A percentile compares a stretch with the other conserved stretches of the same genome.
phyloP scores from a whole-genome alignment of 2,329 filamentous ascomycete species.

The Monilinia aucupariae region DNA sequence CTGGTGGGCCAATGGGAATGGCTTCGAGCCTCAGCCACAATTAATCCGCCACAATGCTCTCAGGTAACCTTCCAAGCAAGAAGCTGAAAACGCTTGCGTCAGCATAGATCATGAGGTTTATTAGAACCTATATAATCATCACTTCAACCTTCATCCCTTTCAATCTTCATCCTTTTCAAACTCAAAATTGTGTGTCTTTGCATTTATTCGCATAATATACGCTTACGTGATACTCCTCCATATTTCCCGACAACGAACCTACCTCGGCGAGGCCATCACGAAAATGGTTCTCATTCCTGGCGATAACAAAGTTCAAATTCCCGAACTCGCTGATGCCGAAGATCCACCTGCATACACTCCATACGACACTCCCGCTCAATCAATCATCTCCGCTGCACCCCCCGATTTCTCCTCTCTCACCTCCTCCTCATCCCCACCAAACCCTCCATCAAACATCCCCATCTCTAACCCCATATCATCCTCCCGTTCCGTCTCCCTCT shows the following conservation, averaged over 20 bases:
- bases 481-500: conserved; percentile 17
- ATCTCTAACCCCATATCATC: conserved; percentile 22
- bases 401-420: conserved; percentile 11
- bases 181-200: background rate
- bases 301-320: conserved; percentile 19
- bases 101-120: background rate
- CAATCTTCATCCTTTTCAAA: background rate
- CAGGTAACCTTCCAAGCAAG: conserved; percentile 2
- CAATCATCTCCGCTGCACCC: background rate
- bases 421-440: background rate
- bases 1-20: background rate
- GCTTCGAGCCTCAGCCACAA: background rate
- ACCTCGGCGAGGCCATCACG: too few species aligned
- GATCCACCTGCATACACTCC: conserved; percentile 5
- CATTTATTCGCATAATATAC: background rate
- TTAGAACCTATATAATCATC: background rate
- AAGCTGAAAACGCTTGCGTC: conserved; percentile 7
- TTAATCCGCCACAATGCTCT: background rate
- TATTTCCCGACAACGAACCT: background rate
- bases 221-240: background rate
- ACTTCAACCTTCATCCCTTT: background rate
- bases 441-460: conserved; percentile 9
- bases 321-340: conserved; percentile 1
- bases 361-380: conserved; percentile 5
- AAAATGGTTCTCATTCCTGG: conserved; percentile 21